Base-by-base conservation (phyloP, 768 basidiomycete genomes). In the Melanogaster broomeanus region DNA sequence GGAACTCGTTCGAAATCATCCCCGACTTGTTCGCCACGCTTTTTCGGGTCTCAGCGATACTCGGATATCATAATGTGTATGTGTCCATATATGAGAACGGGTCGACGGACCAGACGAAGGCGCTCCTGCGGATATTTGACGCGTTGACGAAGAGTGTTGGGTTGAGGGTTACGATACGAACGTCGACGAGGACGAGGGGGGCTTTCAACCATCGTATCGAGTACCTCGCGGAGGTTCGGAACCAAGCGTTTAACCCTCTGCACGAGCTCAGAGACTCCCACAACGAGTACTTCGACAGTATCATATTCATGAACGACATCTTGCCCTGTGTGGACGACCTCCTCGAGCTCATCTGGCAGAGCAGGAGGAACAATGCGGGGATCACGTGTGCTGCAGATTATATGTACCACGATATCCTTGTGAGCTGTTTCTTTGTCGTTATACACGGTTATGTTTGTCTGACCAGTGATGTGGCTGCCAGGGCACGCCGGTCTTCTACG, bases 231-330 rank as follows among this genome's bases (percentile, higher is more conserved):
- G 96, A 99, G 66, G 96, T 99, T n/a, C 90, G 97, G 53, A 98
- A 99, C 69, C 88, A 93, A 24, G 97, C 97, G 13, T 90, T 99
- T 68, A 93, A 90, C 2, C 97, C 97, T 1, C 76, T 98, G 21
- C 90, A 96, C 72, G 97, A 98, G 64, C 80, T 97, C 33, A 80
- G 97, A 35, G 95, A 97, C 66, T 74, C 87, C 22, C 86, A 94
- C 66, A 89, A 89, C 66, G 96, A 98, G 72, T 87, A 91, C 61
- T 99, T 98, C 59, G 96, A 99, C 74, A 84, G 88, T 33, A 90
- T 99, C 74, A 77, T 98, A 53, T 99, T 99, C 80, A 98, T 98
- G 94, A 99, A 99, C 81, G 97, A 99, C 70, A 88, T 99, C 71
- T 77, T 99, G 10, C 97, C 97, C 19, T 99, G 97, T 71, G 85